Conservation (phyloP, 2,329 filamentous ascomycete species). For the Aspergillus costaricaensis region DNA sequence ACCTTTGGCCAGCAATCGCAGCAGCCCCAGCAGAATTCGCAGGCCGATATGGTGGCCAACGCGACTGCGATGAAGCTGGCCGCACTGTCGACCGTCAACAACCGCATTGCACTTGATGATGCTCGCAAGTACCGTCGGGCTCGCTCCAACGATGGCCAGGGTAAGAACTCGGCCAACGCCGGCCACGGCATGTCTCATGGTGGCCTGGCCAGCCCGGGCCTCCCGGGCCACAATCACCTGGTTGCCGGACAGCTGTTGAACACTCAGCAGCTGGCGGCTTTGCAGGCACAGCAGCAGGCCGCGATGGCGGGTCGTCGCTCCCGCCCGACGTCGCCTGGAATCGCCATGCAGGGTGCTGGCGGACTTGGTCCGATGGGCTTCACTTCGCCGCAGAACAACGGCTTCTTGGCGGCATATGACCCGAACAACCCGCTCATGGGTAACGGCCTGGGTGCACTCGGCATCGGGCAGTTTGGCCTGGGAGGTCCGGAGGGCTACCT, state of each 20-base stretch:
- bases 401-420: slow-evolving; percentile 88
- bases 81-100: slow-evolving; percentile 95
- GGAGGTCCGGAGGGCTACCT: slow-evolving; percentile 79
- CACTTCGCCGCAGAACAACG: slow-evolving; percentile 88
- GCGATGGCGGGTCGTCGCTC: slow-evolving; percentile 70
- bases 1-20: slow-evolving; percentile 68
- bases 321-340: slow-evolving; percentile 83
- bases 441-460: slow-evolving; percentile 70
- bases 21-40: slow-evolving; percentile 52
- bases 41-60: slow-evolving; percentile 98
- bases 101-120: slow-evolving; percentile 94
- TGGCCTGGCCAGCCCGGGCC: slow-evolving; percentile 59
- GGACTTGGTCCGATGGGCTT: slow-evolving; percentile 69
- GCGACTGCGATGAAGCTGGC: slow-evolving; percentile 99
- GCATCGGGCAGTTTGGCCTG: slow-evolving; percentile 70
- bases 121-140: slow-evolving; percentile 93
- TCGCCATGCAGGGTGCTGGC: slow-evolving; percentile 68
- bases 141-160: slow-evolving; percentile 76
- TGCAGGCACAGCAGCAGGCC: slow-evolving; percentile 68
- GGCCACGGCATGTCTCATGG: slow-evolving; percentile 66
- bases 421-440: slow-evolving; percentile 68
- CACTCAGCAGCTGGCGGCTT: slow-evolving; percentile 78
- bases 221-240: slow-evolving; percentile 74
- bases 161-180: slow-evolving; percentile 40
- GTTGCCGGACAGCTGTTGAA: slow-evolving; percentile 86